Evolutionary conservation across 1,284 basidiomycete genomes (phyloP).

Genomic region (Rhodotorula glutinis): DNA sequence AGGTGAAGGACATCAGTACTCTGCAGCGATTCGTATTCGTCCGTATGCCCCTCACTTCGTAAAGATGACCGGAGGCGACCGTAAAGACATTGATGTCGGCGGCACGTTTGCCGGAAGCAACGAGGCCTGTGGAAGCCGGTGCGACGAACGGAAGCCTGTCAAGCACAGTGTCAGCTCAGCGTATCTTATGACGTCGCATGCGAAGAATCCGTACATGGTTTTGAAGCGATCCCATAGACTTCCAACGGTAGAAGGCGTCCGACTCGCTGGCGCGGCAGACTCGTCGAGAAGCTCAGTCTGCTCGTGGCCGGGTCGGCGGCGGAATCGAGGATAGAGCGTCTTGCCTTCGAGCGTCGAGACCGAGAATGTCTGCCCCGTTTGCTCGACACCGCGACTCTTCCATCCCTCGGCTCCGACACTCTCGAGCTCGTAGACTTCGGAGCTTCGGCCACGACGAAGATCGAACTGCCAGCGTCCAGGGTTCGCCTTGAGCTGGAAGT

Average conservation of each 20-base stretch:
- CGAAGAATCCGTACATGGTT: conserved; percentile 27
- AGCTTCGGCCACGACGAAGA: conserved; percentile 69
- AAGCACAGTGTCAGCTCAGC: rapidly evolving
- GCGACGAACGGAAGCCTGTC: conserved; percentile 38
- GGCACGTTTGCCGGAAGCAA: conserved; percentile 50
- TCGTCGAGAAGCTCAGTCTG: conserved; percentile 70
- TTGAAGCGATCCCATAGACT: conserved; percentile 24
- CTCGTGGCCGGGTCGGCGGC: conserved; percentile 72
- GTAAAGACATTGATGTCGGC: conserved; percentile 99
- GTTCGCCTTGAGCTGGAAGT: conserved; percentile 89
- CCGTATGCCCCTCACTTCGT: conserved; percentile 87
- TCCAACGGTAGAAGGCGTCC: conserved; percentile 1
- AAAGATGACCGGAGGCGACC: conserved; percentile 90
- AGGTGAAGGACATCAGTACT: conserved; percentile 3
- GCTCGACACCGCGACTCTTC: conserved; percentile 66
- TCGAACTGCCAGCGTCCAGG: conserved; percentile 82
- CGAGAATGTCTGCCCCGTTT: conserved; percentile 61
- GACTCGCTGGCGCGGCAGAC: conserved; percentile 29
- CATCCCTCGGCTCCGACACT: conserved; percentile 71
- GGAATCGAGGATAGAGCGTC: conserved; percentile 78
- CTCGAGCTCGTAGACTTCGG: conserved; percentile 74
- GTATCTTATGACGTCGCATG: not conserved
- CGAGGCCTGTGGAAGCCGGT: not conserved
- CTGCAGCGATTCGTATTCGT: too few species aligned
- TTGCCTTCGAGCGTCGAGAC: conserved; percentile 82